Evolutionary conservation across 345 rosid genomes (phyloP).

Genomic region (Sonneratia caseolaris): DNA sequence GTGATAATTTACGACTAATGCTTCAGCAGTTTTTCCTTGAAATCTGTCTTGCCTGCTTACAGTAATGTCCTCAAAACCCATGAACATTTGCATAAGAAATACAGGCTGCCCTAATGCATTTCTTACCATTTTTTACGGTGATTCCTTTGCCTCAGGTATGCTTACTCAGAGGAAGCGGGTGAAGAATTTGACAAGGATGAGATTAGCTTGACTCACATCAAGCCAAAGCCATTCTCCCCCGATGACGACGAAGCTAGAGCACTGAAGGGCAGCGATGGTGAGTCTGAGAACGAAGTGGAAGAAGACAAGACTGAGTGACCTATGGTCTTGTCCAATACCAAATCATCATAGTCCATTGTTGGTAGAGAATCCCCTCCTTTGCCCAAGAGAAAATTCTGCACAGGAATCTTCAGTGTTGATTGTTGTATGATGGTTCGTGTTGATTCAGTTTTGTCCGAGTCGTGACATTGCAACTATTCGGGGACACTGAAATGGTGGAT

Average conservation of each 20-base stretch:
- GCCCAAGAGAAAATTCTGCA: constrained; percentile 1
- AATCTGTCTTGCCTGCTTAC: neutral
- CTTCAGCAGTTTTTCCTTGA: neutral
- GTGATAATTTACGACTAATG: neutral
- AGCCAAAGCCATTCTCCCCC: constrained; percentile 39
- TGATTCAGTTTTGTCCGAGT: neutral
- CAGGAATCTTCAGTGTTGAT: neutral
- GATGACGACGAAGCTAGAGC: constrained; percentile 48
- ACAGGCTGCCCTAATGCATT: neutral
- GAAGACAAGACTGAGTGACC: constrained; percentile 68
- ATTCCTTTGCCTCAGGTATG: constrained; percentile 35
- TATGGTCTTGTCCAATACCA: constrained; percentile 4
- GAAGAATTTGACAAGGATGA: constrained; percentile 72
- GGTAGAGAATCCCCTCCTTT: neutral
- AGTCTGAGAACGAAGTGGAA: constrained; percentile 36
- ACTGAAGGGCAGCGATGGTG: constrained; percentile 26
- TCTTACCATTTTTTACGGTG: neutral
- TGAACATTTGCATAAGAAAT: neutral
- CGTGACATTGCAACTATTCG: neutral
- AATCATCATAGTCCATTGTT: constrained; percentile 36
- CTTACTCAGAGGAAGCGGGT: constrained; percentile 50
- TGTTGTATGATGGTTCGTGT: neutral
- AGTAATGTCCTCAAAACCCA: neutral
- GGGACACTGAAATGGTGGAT: neutral
- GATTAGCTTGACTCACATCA: constrained; percentile 49